Base-by-base conservation (phyloP, 2,329 filamentous ascomycete genomes). In the Mollisiaceae sp. region DNA sequence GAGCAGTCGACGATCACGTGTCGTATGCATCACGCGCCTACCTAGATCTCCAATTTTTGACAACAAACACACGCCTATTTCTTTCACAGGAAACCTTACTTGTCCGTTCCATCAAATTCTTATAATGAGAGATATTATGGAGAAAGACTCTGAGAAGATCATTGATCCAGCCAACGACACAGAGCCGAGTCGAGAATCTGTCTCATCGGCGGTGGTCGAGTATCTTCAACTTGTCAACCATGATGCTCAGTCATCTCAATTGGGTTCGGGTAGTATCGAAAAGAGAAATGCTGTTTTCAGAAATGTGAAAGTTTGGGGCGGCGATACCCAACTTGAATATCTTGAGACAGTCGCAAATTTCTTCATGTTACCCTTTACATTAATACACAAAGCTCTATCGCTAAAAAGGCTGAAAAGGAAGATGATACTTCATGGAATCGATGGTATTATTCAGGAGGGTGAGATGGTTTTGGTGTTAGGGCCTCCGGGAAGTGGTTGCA, bases 391-490 rank as follows among this genome's bases (percentile, higher is more conserved):
- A 20, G 18, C 22, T 11, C 14, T 50, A 6, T 50, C 45, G 6
- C 45, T 8, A 1, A 50, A 24, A 24, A 50, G 24, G n/a, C 45
- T 5, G 4, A 11, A n/a, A 20, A 50, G 11, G 45, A 50, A 50
- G n/a, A 14, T 20, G 22, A 50, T 50, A 1, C 45, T 50, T 50
- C 45, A 50, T 9, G 45, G 45, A 24, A 50, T 50, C 20, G 83
- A 91, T 67, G 89, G 89, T 6, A 66, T 90, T 1, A 75, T 91
- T 9, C 80, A 83, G 65, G 82, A 80, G 52, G 89, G 89, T 1
- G 88, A 91, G 78, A 84, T 91, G 73, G 75, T 91, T n/a, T 82
- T 91, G 1, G 88, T 91, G 1, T 82, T 91, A 0, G 89, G 89
- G 1, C 82, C 86, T 18, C 89, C 89, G 0, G 84, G 84, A 24